phyloP scores from a whole-genome alignment of 495 filamentous ascomycete genomes.

The Penicillium samsonianum region DNA sequence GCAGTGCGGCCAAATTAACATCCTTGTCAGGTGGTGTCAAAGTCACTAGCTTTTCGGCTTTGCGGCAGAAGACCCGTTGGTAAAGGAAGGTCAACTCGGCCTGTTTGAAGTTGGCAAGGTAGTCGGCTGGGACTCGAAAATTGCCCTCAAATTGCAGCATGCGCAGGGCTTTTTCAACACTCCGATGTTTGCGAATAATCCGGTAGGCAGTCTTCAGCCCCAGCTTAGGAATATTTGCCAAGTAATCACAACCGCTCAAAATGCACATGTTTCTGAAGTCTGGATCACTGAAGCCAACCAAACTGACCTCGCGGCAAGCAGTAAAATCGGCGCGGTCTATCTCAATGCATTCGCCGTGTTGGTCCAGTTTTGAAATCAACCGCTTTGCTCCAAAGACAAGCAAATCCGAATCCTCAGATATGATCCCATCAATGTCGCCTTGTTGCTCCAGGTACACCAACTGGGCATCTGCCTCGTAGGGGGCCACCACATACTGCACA shows the following conservation, averaged over 20 bases:
- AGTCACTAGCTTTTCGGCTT: conserved; percentile 66
- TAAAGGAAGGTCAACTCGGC: conserved; percentile 93
- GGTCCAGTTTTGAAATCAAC: conserved; percentile 90
- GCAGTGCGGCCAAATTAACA: conserved; percentile 63
- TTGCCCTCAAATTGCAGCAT: conserved; percentile 87
- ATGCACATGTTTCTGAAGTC: conserved; percentile 97
- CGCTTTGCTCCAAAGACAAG: conserved; percentile 91
- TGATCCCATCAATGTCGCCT: conserved; percentile 78
- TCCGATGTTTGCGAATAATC: conserved; percentile 85
- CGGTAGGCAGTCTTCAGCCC: conserved; percentile 93
- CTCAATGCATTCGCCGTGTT: conserved; percentile 90
- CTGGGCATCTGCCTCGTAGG: conserved; percentile 97
- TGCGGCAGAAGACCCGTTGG: conserved; percentile 90
- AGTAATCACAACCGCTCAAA: conserved; percentile 96
- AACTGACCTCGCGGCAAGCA: conserved; percentile 79
- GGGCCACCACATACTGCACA: conserved; percentile 89
- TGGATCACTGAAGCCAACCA: conserved; percentile 87
- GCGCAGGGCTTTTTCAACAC: conserved; percentile 75
- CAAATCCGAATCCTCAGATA: conserved; percentile 96
- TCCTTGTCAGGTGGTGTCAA: conserved; percentile 63
- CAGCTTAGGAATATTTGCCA: conserved; percentile 77
- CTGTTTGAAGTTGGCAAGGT: conserved; percentile 73
- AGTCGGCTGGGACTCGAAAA: conserved; percentile 73
- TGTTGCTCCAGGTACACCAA: conserved; percentile 88
- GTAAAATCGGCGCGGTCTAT: conserved; percentile 86